These are phyloP conservation scores for Nicotiana tomentosiformis DNA, from an alignment of 257 asterid species.

Conservation along the genomic window DNA sequence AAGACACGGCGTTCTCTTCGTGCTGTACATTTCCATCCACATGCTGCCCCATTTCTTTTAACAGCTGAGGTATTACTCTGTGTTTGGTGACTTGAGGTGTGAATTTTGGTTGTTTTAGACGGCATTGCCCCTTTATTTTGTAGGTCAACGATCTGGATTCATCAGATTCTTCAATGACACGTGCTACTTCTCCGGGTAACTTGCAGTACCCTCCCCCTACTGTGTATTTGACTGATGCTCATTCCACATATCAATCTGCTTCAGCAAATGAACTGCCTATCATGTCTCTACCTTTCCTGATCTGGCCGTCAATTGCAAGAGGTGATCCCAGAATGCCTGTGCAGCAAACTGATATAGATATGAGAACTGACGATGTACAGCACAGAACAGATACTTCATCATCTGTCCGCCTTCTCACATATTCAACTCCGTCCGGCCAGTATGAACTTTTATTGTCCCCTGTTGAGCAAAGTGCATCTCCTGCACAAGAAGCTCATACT, in stretches of 20 bases:
- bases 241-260: conserved; percentile 51
- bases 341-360: conserved; percentile 40
- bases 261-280: conserved; percentile 64
- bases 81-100: conserved; percentile 6
- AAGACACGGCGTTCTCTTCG: conserved; percentile 96
- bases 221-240: conserved; percentile 75
- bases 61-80: conserved; percentile 83
- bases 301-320: conserved; percentile 70
- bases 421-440: conserved; percentile 93
- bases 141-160: conserved; percentile 78
- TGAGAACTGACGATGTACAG: conserved; percentile 31
- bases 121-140: not conserved
- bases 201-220: conserved; percentile 88
- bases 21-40: conserved; percentile 97
- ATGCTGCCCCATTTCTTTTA: conserved; percentile 88
- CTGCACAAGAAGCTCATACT: conserved; percentile 50
- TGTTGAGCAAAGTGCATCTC: conserved; percentile 48
- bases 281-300: conserved; percentile 66
- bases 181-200: conserved; percentile 84
- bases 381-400: conserved; percentile 61
- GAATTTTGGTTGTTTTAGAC: not conserved
- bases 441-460: conserved; percentile 84
- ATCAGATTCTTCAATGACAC: conserved; percentile 84
- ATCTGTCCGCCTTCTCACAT: conserved; percentile 75
- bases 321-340: conserved; percentile 40